A percentile compares a stretch with the other conserved stretches of the same genome.
Evolutionary conservation across 2,329 filamentous ascomycete genomes (phyloP).

Genomic region (Ophiostoma himal-ulmi): DNA sequence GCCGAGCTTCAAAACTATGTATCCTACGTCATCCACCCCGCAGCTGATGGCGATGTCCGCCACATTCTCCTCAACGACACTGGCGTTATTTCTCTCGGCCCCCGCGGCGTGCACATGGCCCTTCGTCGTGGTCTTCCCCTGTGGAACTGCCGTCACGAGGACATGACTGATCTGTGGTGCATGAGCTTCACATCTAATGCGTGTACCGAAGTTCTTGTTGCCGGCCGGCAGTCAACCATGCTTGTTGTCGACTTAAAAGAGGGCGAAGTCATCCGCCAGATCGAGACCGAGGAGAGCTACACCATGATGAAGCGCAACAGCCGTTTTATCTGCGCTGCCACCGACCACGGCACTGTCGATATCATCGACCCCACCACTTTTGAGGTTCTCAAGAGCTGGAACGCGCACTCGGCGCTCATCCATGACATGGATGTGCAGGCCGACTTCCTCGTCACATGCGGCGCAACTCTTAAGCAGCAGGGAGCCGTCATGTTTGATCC

Average conservation of each 20-base stretch:
- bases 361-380: conserved; percentile 77
- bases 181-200: conserved; percentile 93
- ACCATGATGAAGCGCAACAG: conserved; percentile 80
- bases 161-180: conserved; percentile 82
- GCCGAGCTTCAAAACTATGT: conserved; percentile 83
- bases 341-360: conserved; percentile 73
- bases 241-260: conserved; percentile 67
- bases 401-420: conserved; percentile 79
- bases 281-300: conserved; percentile 63
- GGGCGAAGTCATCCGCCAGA: conserved; percentile 55
- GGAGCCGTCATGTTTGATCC: conserved; percentile 77
- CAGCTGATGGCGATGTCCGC: conserved; percentile 69
- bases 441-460: conserved; percentile 92
- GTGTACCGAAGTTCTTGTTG: conserved; percentile 76
- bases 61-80: conserved; percentile 89
- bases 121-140: conserved; percentile 71
- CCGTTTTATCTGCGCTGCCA: conserved; percentile 88
- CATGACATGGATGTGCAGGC: conserved; percentile 97
- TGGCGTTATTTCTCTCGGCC: conserved; percentile 79
- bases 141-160: conserved; percentile 67
- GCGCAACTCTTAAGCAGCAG: conserved; percentile 78
- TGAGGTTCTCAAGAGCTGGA: conserved; percentile 77
- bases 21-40: conserved; percentile 73
- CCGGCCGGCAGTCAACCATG: conserved; percentile 81
- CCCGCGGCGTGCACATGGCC: conserved; percentile 83